Conservation (phyloP, 2,329 filamentous ascomycete genomes). For the Xenosphaeropsis pyriputrescens region DNA sequence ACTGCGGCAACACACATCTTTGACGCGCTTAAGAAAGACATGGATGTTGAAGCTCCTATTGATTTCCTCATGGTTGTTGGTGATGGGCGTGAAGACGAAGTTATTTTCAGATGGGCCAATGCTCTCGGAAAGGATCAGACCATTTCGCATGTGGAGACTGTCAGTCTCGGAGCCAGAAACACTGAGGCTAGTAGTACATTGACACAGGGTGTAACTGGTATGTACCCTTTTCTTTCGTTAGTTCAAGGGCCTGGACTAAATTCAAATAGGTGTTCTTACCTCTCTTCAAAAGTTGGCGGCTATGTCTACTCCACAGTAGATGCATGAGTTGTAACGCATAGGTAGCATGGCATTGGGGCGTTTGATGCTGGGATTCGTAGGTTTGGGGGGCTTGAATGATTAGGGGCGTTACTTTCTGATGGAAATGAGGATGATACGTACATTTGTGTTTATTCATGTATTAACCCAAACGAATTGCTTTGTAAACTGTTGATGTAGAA, state of each 20-base stretch:
- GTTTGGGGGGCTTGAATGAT: not conserved
- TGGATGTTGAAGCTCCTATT: slow-evolving; percentile 26
- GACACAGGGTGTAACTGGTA: slow-evolving; percentile 85
- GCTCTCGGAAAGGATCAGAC: slow-evolving; percentile 42
- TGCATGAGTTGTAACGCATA: not conserved
- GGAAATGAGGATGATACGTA: too few relatives aligned
- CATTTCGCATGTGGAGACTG: slow-evolving; percentile 62
- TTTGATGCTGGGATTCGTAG: not conserved
- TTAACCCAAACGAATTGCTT: too few relatives aligned
- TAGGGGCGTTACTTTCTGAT: too few relatives aligned
- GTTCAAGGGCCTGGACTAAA: not conserved
- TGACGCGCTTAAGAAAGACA: slow-evolving; percentile 32
- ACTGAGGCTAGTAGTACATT: slow-evolving; percentile 77
- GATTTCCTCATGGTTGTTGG: slow-evolving; percentile 86
- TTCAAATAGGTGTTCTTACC: slow-evolving; percentile 28
- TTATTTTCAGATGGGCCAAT: slow-evolving; percentile 91
- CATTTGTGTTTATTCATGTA: too few relatives aligned
- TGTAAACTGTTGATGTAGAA: too few relatives aligned
- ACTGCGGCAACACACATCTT: slow-evolving; percentile 68
- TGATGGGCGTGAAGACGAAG: slow-evolving; percentile 85
- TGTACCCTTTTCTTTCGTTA: slow-evolving; percentile 18
- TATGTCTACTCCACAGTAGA: slow-evolving; percentile 1
- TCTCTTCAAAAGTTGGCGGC: slow-evolving; percentile 34
- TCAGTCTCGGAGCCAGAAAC: slow-evolving; percentile 75
- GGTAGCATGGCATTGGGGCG: not conserved